Evolutionary conservation across 805 yeast species (phyloP), one percentile per base, ranked within the genome.

Genomic region (Wickerhamomyces queroliae): DNA sequence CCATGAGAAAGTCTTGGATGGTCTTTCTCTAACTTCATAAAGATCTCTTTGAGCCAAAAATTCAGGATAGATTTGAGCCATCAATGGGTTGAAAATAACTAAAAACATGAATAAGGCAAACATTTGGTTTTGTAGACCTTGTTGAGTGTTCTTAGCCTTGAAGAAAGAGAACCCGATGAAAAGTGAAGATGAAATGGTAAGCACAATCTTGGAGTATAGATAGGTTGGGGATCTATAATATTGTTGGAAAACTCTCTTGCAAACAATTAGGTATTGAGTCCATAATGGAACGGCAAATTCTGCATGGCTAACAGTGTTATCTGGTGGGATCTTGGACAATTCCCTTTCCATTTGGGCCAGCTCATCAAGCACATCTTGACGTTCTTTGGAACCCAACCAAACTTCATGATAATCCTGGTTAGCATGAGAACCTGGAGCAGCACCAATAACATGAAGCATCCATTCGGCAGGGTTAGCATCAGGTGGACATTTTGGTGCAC

Each of bases 401-500:
- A 83, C 87, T 51, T 82, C 80, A 52, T 74, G 67, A 52, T 79
- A 81, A 59, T 81, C 83, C 58, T 77, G 83, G 29, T 66, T 67
- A 16, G 85, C 81, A 48, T 76, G 80, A 31, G 83, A 73, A 37
- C 86, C 86, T 6, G 87, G 87, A 24, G 86, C 85, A 37, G 86
- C 86, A 48, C 87, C 86, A 48, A 80, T 80, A 46, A 79, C 82
- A 48, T 81, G 82, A 62, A 86, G 67, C 93, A 86, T 86, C 91
- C 93, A 86, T 63, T 84, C 95, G 7, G 87, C 89, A 26, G 89
- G 89, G 45, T 82, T 82, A 5, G 84, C 85, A 32, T 69, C 68
- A 5, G 66, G 62, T 17, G 88, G 86, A 61, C 88, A 82, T 39
- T 64, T 63, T 17, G 66, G 69, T 27, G 87, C 74, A 33, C 86